Base-by-base conservation (phyloP, 306 rosid species). In the Inga oerstediana region DNA sequence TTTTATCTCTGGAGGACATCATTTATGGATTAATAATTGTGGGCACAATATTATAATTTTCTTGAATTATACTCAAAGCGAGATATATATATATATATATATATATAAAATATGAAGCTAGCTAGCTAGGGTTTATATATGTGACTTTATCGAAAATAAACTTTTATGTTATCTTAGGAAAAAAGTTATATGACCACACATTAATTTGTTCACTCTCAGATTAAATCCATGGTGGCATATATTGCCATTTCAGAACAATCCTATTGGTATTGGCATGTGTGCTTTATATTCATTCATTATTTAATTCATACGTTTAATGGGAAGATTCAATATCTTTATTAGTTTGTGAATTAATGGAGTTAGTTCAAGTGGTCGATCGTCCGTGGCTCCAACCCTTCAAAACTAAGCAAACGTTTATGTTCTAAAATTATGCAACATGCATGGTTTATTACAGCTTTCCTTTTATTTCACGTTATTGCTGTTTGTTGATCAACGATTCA, bases 21-120 rank as follows among this genome's bases (percentile, higher is more conserved):
- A 67, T 67, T 15, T 67, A 35, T 67, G 72, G 46, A 67, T 67
- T n/a, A 8, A 56, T 56, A 56, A 56, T 19, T 64, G 44, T 27
- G 37, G 49, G 3, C 32, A 19, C 30, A n/a, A n/a, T n/a, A 69
- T 20, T 19, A 39, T 61, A 61, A 4, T 85, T 84, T 86, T 66
- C 91, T 88, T 87, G 62, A 70, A 61, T 58, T 51, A 19, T 58
- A 89, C 92, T 85, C 83, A 77, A 80, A 82, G 85, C 49, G 39
- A 75, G 44, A 22, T 11, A 65, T 71, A 41, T 27, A 62, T 24
- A 9, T 6, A 56, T 56, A 13, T 49, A 49, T 49, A 49, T 49
- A 49, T 51, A 52, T 46, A 46, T 15, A 72, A 2, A 27, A 27
- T 27, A 27, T 83, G 59, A 76, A 22, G 37, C 44, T 34, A 79